Base-by-base conservation (phyloP, 495 filamentous ascomycete species). In the Penicillium pancosmium region DNA sequence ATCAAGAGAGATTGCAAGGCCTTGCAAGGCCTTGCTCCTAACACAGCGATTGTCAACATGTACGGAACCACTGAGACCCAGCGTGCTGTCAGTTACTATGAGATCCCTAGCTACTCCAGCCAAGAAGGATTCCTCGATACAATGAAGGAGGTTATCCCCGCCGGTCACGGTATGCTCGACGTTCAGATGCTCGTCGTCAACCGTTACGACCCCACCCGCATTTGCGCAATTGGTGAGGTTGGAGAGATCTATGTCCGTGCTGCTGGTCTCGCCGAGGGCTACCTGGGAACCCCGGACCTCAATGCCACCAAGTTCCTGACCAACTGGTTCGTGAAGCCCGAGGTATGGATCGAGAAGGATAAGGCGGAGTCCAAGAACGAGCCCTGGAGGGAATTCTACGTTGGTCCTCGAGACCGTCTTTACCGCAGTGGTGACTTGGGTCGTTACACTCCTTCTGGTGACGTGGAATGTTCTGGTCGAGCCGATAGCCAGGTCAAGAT, bases 401-500 rank as follows among this genome's bases (percentile, higher is more conserved):
- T 87, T 59, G 94, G 94, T 0, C 90, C 92, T 0, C 78, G 93
- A 58, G 93, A 98, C 74, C 80, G 94, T 16, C 72, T 98, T 33
- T 97, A 98, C 68, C 78, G 89, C 7, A 91, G 85, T 34, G 92
- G 91, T 25, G 91, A 96, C 70, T 76, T 96, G 2, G 92, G 91
- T 10, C 75, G 86, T 15, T 95, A 91, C 60, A 83, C 84, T 40
- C 82, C 85, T 4, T 81, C 87, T 50, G 94, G 93, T 40, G 85
- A 88, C 62, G 86, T 90, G 31, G 88, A 89, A 61, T 88, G 84
- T 63, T 82, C 84, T 25, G 93, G 93, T 18, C 85, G 94, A 50
- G 89, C 86, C 10, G 94, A 98, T 66, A 83, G 91, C 64, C 94
- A 98, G 65, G 89, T 96, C 69, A 97, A 97, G 78, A 96, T 98